Conservation (phyloP, 2,329 filamentous ascomycete species). For the Alternaria consortialis region DNA sequence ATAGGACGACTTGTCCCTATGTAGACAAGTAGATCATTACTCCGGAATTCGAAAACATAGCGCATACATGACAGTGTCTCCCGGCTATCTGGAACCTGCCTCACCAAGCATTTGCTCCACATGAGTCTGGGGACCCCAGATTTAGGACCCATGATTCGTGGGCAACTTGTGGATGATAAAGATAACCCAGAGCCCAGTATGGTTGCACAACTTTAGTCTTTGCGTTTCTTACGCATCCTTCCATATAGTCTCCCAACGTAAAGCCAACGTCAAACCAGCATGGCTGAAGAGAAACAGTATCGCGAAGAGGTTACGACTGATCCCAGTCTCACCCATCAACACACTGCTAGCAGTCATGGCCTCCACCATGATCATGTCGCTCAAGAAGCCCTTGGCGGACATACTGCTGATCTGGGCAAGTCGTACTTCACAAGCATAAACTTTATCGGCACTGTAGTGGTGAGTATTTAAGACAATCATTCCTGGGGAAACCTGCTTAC, state of each 20-base stretch:
- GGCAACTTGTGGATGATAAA: conserved; percentile 11
- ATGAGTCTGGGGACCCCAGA: conserved; percentile 13
- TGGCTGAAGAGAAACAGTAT: conserved; percentile 34
- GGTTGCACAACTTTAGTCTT: neutral
- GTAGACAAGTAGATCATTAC: conserved; percentile 7
- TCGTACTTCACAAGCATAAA: conserved; percentile 37
- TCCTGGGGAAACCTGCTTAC: neutral
- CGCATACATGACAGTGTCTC: conserved; percentile 5
- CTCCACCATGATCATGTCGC: conserved; percentile 44
- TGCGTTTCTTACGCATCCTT: neutral
- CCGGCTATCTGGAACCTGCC: conserved; percentile 14
- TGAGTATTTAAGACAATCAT: conserved; percentile 16
- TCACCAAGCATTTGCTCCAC: conserved; percentile 10
- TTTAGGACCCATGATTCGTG: conserved; percentile 12
- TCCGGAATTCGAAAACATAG: neutral
- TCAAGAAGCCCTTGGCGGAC: conserved; percentile 39
- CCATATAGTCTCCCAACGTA: neutral
- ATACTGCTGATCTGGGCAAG: conserved; percentile 34
- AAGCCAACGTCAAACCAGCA: conserved; percentile 9
- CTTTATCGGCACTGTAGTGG: conserved; percentile 44
- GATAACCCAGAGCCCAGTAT: conserved; percentile 11
- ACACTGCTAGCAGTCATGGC: conserved; percentile 20
- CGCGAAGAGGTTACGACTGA: conserved; percentile 19
- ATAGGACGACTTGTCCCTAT: neutral
- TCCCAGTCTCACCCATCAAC: conserved; percentile 13